Evolutionary conservation across 768 basidiomycete genomes (phyloP).

Genomic region (Lentinula raphanica): DNA sequence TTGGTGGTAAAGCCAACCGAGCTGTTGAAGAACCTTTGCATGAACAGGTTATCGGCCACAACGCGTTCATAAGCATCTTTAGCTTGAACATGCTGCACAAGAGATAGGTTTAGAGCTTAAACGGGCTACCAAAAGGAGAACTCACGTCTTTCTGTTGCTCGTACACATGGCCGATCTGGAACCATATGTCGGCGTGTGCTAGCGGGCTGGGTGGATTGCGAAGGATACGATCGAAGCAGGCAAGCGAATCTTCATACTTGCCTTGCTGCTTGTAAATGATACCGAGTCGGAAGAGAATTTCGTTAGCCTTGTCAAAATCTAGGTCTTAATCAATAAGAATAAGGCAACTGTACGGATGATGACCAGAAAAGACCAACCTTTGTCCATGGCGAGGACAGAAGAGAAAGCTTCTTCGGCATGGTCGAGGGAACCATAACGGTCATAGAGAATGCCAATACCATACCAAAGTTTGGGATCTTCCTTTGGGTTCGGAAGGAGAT

Average conservation of each 20-base stretch:
- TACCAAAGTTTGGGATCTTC: constrained; percentile 99
- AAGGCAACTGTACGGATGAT: background rate
- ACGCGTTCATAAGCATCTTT: constrained; percentile 97
- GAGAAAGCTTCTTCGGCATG: constrained; percentile 99
- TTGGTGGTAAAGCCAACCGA: constrained; percentile 97
- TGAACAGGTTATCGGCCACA: constrained; percentile 86
- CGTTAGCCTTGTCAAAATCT: constrained; percentile 98
- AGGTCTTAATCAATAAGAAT: constrained; percentile 32
- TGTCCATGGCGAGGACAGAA: constrained; percentile 94
- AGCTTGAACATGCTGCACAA: constrained; percentile 73
- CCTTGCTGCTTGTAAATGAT: constrained; percentile 99
- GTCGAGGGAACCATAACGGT: constrained; percentile 97
- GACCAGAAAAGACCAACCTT: constrained; percentile 52
- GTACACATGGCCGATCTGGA: constrained; percentile 98
- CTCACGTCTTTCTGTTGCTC: constrained; percentile 94
- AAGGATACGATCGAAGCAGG: constrained; percentile 95
- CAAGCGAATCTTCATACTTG: constrained; percentile 83
- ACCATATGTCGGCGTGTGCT: constrained; percentile 98
- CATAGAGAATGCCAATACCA: constrained; percentile 97
- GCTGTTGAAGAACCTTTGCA: constrained; percentile 95
- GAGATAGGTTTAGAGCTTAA: background rate
- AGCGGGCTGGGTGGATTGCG: constrained; percentile 93
- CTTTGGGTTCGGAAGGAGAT: constrained; percentile 93
- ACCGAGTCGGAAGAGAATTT: constrained; percentile 95
- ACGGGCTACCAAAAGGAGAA: constrained; percentile 5